These are phyloP conservation scores for Ceratobasidium sp. DNA, from an alignment of 1,284 basidiomycete genomes.

Conservation along the genomic window DNA sequence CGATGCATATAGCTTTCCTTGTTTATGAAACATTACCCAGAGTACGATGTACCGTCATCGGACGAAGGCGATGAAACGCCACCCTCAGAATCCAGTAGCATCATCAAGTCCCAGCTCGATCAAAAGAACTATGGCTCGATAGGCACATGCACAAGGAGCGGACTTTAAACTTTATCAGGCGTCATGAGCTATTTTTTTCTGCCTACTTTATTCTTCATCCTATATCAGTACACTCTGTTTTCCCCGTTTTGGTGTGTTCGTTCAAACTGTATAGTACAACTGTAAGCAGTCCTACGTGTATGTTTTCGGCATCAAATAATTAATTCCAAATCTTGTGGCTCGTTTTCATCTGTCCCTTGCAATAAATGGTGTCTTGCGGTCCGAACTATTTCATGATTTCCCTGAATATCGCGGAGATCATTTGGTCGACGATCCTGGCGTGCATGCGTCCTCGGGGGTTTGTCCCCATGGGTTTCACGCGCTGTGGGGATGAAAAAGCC, in stretches of 20 bases:
- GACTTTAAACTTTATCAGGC: constrained; percentile 35
- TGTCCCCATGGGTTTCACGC: neutral
- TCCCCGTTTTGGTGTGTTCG: neutral
- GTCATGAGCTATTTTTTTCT: constrained; percentile 8
- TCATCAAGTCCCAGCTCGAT: constrained; percentile 21
- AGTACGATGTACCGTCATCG: constrained; percentile 23
- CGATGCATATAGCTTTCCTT: constrained; percentile 36
- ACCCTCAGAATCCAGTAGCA: constrained; percentile 2
- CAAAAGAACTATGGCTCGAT: constrained; percentile 10
- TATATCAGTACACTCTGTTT: constrained; percentile 4
- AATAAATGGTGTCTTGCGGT: neutral
- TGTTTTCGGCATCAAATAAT: neutral
- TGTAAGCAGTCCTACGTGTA: neutral
- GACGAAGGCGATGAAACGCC: constrained; percentile 26
- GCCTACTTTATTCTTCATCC: constrained; percentile 26
- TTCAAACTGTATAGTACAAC: neutral
- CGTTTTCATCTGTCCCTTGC: neutral
- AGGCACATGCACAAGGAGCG: constrained; percentile 18
- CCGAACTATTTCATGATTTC: neutral
- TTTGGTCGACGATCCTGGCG: neutral
- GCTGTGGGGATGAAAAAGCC: neutral
- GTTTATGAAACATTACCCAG: constrained; percentile 33
- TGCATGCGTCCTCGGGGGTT: neutral
- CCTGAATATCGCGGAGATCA: constrained; percentile 3
- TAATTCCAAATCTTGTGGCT: neutral